phyloP scores from a whole-genome alignment of 345 rosid species.

The Citrus glauca region DNA sequence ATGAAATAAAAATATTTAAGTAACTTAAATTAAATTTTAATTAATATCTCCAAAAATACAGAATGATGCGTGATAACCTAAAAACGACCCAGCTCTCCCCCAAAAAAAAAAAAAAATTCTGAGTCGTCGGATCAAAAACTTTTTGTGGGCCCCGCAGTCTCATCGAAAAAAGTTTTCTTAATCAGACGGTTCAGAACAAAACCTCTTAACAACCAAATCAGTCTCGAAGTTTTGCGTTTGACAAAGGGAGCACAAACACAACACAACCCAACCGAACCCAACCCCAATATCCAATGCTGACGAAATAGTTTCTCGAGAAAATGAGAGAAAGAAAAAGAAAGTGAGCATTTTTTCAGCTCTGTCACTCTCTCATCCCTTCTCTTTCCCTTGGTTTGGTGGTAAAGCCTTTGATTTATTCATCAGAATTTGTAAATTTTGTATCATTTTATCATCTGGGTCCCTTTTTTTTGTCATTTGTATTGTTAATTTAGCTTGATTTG shows the following conservation, averaged over 20 bases:
- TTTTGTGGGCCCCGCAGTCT: background rate
- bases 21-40: too few relatives aligned
- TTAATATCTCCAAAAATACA: background rate
- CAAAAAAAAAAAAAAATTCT: background rate
- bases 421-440: background rate
- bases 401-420: background rate
- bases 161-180: background rate
- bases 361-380: background rate
- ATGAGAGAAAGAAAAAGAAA: slow-evolving; percentile 4
- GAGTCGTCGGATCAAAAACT: background rate
- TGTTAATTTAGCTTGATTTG: slow-evolving; percentile 6
- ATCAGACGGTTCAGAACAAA: slow-evolving; percentile 2
- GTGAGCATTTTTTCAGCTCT: slow-evolving; percentile 4
- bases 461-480: background rate
- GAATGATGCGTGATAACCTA: background rate
- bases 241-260: slow-evolving; percentile 17
- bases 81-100: background rate
- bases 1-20: too few relatives aligned
- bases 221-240: background rate
- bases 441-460: slow-evolving; percentile 1
- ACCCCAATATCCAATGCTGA: background rate
- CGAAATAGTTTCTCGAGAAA: slow-evolving; percentile 19
- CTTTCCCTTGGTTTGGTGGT: background rate
- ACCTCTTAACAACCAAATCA: background rate
- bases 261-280: background rate